Conservation (phyloP, 1,284 basidiomycete species). For the Puccinia polysora region DNA sequence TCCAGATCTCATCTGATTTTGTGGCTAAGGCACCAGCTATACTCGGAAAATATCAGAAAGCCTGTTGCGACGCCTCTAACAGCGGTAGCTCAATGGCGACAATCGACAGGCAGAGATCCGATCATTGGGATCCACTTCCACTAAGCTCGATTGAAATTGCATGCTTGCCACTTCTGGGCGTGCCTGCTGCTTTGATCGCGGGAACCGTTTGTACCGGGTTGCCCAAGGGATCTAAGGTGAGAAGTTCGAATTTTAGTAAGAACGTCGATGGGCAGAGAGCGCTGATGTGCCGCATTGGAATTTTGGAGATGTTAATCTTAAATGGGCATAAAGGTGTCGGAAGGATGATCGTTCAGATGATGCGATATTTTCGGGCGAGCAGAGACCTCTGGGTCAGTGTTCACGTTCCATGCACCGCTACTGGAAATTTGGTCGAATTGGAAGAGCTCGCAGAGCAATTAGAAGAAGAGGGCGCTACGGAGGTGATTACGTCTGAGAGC, state of each 20-base stretch:
- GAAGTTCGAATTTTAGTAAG: too few species aligned
- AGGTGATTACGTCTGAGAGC: slow-evolving; percentile 34
- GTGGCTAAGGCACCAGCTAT: slow-evolving; percentile 54
- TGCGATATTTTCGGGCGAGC: slow-evolving; percentile 48
- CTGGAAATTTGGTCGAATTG: slow-evolving; percentile 7
- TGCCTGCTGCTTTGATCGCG: slow-evolving; percentile 54
- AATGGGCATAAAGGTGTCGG: slow-evolving; percentile 55
- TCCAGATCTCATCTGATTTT: slow-evolving; percentile 53
- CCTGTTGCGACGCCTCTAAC: neutral
- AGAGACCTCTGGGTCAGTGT: slow-evolving; percentile 54
- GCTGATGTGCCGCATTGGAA: neutral
- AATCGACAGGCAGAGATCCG: neutral
- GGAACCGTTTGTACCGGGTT: slow-evolving; percentile 53
- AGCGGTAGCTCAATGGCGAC: neutral
- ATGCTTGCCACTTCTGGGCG: slow-evolving; percentile 53
- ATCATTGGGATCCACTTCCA: slow-evolving; percentile 33
- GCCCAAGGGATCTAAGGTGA: slow-evolving; percentile 51
- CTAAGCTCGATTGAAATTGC: slow-evolving; percentile 54
- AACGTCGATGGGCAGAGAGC: too few species aligned
- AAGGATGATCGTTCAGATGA: slow-evolving; percentile 54
- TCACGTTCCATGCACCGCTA: slow-evolving; percentile 51
- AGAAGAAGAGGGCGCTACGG: slow-evolving; percentile 33
- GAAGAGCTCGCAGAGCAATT: slow-evolving; percentile 2
- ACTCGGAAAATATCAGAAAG: neutral
- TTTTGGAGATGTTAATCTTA: slow-evolving; percentile 53